Evolutionary conservation across 2,329 filamentous ascomycete genomes (phyloP).

Genomic region (Apiospora pterosperma): DNA sequence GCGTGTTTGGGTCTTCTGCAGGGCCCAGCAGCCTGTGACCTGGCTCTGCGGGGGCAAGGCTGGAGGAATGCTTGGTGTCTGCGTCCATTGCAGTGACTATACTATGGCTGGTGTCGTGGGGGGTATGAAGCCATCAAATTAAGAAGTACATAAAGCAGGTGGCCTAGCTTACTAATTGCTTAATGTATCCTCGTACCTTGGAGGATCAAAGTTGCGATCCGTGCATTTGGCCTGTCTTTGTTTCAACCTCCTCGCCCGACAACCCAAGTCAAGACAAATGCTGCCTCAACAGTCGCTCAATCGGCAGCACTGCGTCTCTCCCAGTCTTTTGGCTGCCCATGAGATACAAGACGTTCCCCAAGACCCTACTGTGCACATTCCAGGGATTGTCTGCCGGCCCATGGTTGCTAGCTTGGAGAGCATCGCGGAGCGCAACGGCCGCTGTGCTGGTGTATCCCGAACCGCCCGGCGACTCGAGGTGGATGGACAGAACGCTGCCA

Average conservation of each 20-base stretch:
- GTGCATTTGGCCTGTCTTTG: neutral
- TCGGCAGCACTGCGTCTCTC: no score
- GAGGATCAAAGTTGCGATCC: neutral
- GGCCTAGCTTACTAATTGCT: no score
- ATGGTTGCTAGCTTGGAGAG: constrained; percentile 21
- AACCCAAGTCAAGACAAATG: no score
- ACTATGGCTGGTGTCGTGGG: no score
- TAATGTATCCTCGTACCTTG: no score
- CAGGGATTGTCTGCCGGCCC: constrained; percentile 22
- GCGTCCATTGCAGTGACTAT: neutral
- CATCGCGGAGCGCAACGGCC: no score
- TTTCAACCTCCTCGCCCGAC: neutral
- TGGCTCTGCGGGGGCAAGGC: neutral
- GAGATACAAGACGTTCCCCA: constrained; percentile 57
- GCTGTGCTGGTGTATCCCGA: constrained; percentile 45
- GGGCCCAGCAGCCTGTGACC: neutral
- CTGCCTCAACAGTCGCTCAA: no score
- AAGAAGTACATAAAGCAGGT: no score
- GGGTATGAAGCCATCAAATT: no score
- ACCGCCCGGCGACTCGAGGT: constrained; percentile 38
- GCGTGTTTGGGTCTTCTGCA: neutral
- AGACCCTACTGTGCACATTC: constrained; percentile 51
- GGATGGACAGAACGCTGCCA: constrained; percentile 73
- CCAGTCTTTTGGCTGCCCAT: constrained; percentile 50
- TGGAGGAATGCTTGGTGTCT: neutral